Conservation (phyloP, 805 yeast species). For the Candida manassasensis region DNA sequence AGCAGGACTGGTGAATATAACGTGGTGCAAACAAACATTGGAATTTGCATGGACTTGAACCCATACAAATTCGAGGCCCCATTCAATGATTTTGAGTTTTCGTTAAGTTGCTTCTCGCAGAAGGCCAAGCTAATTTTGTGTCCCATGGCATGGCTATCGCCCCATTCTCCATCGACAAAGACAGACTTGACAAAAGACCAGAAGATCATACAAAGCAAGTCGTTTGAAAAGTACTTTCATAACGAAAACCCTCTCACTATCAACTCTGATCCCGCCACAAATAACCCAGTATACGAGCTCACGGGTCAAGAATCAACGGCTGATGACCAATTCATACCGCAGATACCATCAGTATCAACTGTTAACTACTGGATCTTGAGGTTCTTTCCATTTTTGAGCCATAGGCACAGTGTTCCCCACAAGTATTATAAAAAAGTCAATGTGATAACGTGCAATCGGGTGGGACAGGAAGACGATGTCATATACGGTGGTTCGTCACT, state of each 20-base stretch:
- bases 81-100: slow-evolving; percentile 68
- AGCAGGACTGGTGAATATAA: slow-evolving; percentile 4
- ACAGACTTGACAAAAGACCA: slow-evolving; percentile 8
- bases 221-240: slow-evolving; percentile 6
- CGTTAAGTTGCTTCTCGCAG: slow-evolving; percentile 45
- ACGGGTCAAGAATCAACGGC: neutral
- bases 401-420: slow-evolving; percentile 22
- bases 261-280: slow-evolving; percentile 2
- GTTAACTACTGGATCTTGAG: slow-evolving; percentile 74
- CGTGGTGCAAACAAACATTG: slow-evolving; percentile 47
- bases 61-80: slow-evolving; percentile 84
- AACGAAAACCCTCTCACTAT: slow-evolving; percentile 5
- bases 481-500: slow-evolving; percentile 65
- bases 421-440: slow-evolving; percentile 21
- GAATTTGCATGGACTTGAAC: slow-evolving; percentile 92
- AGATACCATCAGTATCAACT: slow-evolving; percentile 43
- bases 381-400: slow-evolving; percentile 55
- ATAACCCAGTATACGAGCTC: slow-evolving; percentile 1
- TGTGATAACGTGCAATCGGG: slow-evolving; percentile 61
- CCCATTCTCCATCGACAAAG: slow-evolving; percentile 40
- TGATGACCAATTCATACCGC: slow-evolving; percentile 15
- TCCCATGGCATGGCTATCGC: slow-evolving; percentile 85
- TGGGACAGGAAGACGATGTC: slow-evolving; percentile 70
- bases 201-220: neutral
- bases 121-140: slow-evolving; percentile 55